Evolutionary conservation across 345 rosid species (phyloP), one percentile per base, ranked within the genome.

Genomic region (Lumnitzera littorea): DNA sequence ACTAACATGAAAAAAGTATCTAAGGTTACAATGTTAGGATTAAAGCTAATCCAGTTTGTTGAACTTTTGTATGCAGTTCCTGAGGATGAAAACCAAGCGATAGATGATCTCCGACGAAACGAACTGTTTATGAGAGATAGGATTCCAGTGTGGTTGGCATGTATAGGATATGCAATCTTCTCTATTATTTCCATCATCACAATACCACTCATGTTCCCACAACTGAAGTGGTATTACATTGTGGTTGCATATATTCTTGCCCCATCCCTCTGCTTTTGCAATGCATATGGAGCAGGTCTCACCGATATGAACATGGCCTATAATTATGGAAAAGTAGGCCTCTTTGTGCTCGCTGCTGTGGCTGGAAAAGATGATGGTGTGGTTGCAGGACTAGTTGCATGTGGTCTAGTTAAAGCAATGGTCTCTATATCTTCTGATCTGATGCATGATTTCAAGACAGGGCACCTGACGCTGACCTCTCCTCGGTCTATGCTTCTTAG

Each of bases 281-380:
- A 94, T 50, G 99, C 99, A 0, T 94, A 94, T 15, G 95, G 99
- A 1, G 95, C 96, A 5, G 97, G 99, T 11, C 79, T 91, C 31
- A 94, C 97, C 0, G 99, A 90, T 77, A 91, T 94, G 92, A 94
- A 91, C 82, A 88, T 94, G 97, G 91, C 91, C 51, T 91, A 80
- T 69, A 94, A 88, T 62, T 91, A 94, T 9, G 99, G 97, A 29
- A 88, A 94, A 76, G 96, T 89, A 0, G 95, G 95, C 0, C 91
- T 94, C 51, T 90, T 94, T 53, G 74, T 85, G 57, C 83, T 94
- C 8, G 92, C 99, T 0, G 89, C 99, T 1, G 46, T 90, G 47
- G 76, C 89, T 0, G 87, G 92, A 2, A 74, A 82, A 55, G 63
- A 77, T 3, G 72, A 84, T 0, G 97, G 96, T 0, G 97, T 94